Conservation (phyloP, 2,329 filamentous ascomycete genomes). For the Cercospora citrullina region DNA sequence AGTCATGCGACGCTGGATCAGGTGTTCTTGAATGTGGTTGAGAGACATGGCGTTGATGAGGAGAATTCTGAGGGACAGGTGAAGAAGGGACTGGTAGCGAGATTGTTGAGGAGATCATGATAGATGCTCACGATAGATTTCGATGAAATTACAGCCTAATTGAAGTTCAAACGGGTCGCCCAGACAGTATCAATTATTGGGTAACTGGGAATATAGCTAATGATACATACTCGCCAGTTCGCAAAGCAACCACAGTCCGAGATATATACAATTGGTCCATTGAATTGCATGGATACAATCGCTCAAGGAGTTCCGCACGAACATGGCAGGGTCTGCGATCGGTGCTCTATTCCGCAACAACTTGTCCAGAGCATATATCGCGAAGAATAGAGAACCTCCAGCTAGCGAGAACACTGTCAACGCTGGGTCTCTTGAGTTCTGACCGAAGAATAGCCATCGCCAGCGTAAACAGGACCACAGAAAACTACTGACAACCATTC, state of each 20-base stretch:
- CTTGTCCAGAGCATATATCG: not conserved
- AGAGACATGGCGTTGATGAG: conserved; percentile 37
- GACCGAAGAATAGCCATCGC: not conserved
- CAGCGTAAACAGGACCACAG: not conserved
- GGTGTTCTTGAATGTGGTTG: conserved; percentile 81
- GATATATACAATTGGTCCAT: not conserved
- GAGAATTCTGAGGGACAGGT: conserved; percentile 15
- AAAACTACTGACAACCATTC: not conserved
- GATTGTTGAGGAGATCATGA: not conserved
- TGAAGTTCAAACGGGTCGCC: not conserved
- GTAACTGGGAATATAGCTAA: not conserved
- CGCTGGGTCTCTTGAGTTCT: not conserved
- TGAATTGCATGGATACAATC: not conserved
- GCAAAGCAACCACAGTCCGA: not conserved
- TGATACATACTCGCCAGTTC: not conserved
- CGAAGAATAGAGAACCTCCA: not conserved
- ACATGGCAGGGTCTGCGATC: not conserved
- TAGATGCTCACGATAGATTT: not conserved
- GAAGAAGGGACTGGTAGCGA: not conserved
- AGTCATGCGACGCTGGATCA: conserved; percentile 82
- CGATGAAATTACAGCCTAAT: not conserved
- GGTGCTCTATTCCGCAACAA: not conserved
- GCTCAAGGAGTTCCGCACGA: not conserved
- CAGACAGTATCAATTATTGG: not conserved
- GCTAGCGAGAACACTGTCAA: not conserved